Base-by-base conservation (phyloP, 805 yeast genomes). In the Lipomyces orientalis region DNA sequence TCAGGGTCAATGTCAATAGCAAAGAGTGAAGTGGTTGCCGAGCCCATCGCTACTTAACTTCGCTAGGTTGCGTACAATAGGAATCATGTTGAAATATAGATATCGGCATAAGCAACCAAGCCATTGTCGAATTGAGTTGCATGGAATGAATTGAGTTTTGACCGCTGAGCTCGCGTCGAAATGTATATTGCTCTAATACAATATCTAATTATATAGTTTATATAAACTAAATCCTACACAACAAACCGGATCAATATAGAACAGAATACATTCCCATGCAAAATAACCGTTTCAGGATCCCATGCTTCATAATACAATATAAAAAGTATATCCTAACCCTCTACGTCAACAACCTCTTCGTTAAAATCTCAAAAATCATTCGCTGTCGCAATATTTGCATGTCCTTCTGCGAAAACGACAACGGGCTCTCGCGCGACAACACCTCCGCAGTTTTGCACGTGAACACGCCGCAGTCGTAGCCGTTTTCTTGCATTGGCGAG, bases 391-490 rank as follows among this genome's bases (percentile, higher is more conserved):
- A 81, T 1, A 77, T 76, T 5, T 81, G 81, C 87, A 94, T 93
- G 75, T 92, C 97, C 7, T 80, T 78, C 73, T 90, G 93, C 7
- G 85, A 76, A 73, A 87, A 94, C 7, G 78, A 75, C 52, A 91
- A 78, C 0, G 82, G 82, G 33, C 77, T 76, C 4, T 82, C 84
- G 46, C 85, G 79, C 0, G 93, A 79, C 54, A 91, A 73, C 58
- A 84, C 88, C 59, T 87, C 84, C 0, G 90, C 91, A 58, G 88
- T 89, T 64, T 93, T 86, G 77, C 98, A 90, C 1, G 96, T 85
- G 75, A 93, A 95, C 1, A 94, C 97, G 7, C 99, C 99, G 81
- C 99, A 95, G 78, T 95, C 99, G 72, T 77, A 91, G 0, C 98
- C 98, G 75, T 95, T 95, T 34, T 83, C 81, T 76, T 95, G 99